These are phyloP conservation scores for Tuber melanosporum DNA, from an alignment of 495 filamentous ascomycete species.

Conservation along the genomic window DNA sequence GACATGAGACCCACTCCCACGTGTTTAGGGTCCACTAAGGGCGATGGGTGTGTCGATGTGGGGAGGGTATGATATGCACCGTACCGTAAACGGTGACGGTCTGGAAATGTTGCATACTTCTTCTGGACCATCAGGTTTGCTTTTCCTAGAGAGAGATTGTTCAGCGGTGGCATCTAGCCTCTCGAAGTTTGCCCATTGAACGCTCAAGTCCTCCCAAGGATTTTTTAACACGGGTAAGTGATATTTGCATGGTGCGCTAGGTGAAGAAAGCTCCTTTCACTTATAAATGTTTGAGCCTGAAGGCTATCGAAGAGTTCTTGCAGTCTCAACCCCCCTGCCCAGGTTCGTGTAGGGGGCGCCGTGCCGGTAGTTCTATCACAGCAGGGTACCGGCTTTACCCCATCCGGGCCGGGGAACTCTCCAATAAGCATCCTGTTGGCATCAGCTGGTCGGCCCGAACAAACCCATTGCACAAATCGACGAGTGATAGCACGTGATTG, in stretches of 20 bases:
- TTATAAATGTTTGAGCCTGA: not conserved
- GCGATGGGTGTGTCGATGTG: not conserved
- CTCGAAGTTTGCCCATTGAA: not conserved
- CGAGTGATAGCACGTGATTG: not conserved
- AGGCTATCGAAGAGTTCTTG: not conserved
- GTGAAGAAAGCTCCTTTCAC: not conserved
- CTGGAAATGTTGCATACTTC: not conserved
- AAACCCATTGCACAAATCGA: not conserved
- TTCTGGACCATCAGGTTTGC: not conserved
- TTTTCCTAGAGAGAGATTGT: not conserved
- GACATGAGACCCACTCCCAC: not conserved
- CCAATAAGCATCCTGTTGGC: not conserved
- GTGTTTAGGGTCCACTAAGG: not conserved
- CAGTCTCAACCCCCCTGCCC: not conserved
- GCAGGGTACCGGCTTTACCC: not conserved
- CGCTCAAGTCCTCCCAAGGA: not conserved
- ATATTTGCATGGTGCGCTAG: not conserved
- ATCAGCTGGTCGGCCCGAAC: not conserved
- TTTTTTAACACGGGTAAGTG: not conserved
- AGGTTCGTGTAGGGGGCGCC: not conserved
- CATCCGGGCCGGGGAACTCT: not conserved
- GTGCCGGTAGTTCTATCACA: not conserved
- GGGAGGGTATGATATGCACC: not conserved
- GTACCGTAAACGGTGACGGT: not conserved
- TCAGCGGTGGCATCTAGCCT: not conserved